Evolutionary conservation across 306 rosid genomes (phyloP), one percentile per base, ranked within the genome.

Genomic region (Purshia tridentata): DNA sequence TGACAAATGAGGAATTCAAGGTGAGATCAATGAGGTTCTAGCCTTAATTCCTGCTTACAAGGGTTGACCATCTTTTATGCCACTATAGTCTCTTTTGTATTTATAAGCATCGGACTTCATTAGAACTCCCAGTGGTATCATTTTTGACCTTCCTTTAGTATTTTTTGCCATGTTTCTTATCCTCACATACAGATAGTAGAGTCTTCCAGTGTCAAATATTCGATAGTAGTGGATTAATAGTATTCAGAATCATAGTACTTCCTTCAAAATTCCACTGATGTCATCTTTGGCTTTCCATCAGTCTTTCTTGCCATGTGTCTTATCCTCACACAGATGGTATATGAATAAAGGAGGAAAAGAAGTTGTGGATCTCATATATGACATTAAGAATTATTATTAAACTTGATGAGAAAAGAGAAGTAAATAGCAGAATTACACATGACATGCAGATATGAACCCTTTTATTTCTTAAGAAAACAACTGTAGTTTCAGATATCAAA

Each of bases 1-100:
- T 94, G 95, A 81, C 99, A 23, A 29, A 9, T 75, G 96, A 94
- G 23, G 99, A 91, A 67, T 94, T 94, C 86, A 83, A 91, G 95
- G 99, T 91, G 67, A 84, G 84, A 73, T 75, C 29, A 60, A 23
- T 35, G 35, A 4, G 61, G 41, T 5, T 68, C 35, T 39, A 18
- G 20, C 29, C 7, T 69, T 52, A 18, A 68, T 40, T 60, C 42
- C 64, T 0, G 64, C 39, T 58, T 5, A 14, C 64, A 12, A 58
- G 64, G 39, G 39, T 37, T 35, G 54, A 37, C 42, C 65, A 7
- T 6, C 22, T 60, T 60, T 35, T 35, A 37, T 37, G 46, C 46
- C 14, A 6, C 66, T 60, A 35, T 39, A 14, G 20, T 15, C 45
- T 60, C 22, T 35, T 37, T 8, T 15, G 22, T 60, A 60, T 39